These are phyloP conservation scores for Magnusiomyces fungicola DNA, from an alignment of 1,139 yeast genomes.

Conservation along the genomic window DNA sequence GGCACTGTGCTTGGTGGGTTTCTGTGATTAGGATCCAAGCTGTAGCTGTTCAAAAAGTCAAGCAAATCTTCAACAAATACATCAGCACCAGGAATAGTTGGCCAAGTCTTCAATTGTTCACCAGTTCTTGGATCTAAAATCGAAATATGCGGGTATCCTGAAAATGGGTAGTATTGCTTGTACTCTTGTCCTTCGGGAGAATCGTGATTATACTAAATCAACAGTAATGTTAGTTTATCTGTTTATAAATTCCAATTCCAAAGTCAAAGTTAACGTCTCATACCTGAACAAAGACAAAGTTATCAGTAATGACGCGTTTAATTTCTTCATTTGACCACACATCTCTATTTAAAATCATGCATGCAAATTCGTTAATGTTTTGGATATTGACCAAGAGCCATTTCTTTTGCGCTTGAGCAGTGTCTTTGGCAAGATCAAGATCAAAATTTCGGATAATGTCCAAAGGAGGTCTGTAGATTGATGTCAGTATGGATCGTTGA, in stretches of 20 bases:
- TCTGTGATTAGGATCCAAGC: slow-evolving; percentile 54
- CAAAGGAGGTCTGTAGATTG: slow-evolving; percentile 86
- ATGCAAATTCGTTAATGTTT: slow-evolving; percentile 73
- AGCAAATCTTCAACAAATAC: slow-evolving; percentile 45
- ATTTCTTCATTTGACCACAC: slow-evolving; percentile 75
- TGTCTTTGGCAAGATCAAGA: slow-evolving; percentile 62
- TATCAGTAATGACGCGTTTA: slow-evolving; percentile 53
- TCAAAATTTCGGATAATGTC: slow-evolving; percentile 65
- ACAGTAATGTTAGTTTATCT: no score
- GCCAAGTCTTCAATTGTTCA: slow-evolving; percentile 73
- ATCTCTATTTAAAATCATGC: slow-evolving; percentile 88
- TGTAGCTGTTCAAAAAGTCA: slow-evolving; percentile 47
- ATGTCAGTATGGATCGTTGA: slow-evolving; percentile 63
- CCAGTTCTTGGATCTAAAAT: slow-evolving; percentile 94
- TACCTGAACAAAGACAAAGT: slow-evolving; percentile 58
- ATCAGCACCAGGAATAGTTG: slow-evolving; percentile 49
- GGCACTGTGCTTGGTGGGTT: slow-evolving; percentile 49
- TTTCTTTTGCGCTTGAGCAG: slow-evolving; percentile 57
- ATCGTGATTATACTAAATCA: slow-evolving; percentile 53
- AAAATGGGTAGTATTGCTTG: slow-evolving; percentile 59
- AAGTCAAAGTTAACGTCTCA: neutral
- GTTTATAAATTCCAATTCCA: no score
- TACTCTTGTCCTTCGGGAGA: slow-evolving; percentile 68
- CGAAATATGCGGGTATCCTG: slow-evolving; percentile 81
- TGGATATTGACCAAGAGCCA: slow-evolving; percentile 90